Conservation (phyloP, 345 rosid genomes). For the Linum lewisii region DNA sequence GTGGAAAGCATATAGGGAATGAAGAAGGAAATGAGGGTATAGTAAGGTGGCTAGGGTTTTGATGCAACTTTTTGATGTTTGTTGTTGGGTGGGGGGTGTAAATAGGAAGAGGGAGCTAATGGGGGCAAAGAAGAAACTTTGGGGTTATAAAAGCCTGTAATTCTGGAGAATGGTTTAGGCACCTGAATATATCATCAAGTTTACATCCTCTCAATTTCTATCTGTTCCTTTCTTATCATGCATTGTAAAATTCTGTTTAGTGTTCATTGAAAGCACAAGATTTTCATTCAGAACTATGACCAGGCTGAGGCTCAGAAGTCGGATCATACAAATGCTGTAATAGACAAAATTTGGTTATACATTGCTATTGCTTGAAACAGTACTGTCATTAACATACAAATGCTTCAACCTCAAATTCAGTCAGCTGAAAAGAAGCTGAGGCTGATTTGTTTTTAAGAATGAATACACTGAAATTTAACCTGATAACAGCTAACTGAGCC, state of each 20-base stretch:
- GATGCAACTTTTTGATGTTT: conserved; percentile 21
- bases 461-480: background rate
- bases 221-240: background rate
- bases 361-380: too few relatives aligned
- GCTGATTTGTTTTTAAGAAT: too few relatives aligned
- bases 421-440: background rate
- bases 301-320: too few relatives aligned
- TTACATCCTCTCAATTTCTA: conserved; percentile 29
- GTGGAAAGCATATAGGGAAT: conserved; percentile 17
- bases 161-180: conserved; percentile 28
- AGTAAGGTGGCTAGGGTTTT: conserved; percentile 18
- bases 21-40: conserved; percentile 15
- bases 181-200: conserved; percentile 13
- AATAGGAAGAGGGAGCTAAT: conserved; percentile 18
- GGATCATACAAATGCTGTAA: too few relatives aligned
- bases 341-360: too few relatives aligned
- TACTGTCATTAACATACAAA: too few relatives aligned
- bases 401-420: background rate
- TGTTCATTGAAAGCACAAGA: too few relatives aligned
- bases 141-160: conserved; percentile 29
- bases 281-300: too few relatives aligned
- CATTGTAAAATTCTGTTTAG: too few relatives aligned
- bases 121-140: conserved; percentile 9
- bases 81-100: conserved; percentile 43
- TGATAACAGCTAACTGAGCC: background rate